Percentiles rank a stretch among this genome's conserved stretches.
Evolutionary conservation across 1,284 basidiomycete species (phyloP).

Genomic region (Cystobasidium slooffiae): DNA sequence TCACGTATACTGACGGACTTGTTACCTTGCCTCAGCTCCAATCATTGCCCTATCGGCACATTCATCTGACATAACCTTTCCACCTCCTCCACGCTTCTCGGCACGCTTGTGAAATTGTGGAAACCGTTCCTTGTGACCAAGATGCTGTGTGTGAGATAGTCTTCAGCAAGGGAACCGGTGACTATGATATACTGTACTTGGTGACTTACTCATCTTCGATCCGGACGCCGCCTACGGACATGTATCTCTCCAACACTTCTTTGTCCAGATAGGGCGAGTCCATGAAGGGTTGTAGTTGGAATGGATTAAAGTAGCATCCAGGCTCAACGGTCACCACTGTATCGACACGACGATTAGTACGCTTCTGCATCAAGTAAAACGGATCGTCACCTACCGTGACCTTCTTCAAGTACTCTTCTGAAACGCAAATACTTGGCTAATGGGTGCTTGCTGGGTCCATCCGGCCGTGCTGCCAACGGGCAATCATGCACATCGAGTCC

Average conservation of each 20-base stretch:
- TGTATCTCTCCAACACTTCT: conserved; percentile 71
- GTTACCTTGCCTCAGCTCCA: neutral
- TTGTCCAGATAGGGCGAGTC: conserved; percentile 72
- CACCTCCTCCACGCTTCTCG: conserved; percentile 34
- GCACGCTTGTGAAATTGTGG: conserved; percentile 50
- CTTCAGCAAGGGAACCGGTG: neutral
- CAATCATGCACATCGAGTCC: conserved; percentile 81
- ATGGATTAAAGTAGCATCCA: conserved; percentile 60
- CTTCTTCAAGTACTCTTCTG: conserved; percentile 68
- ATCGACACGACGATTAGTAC: conserved; percentile 12
- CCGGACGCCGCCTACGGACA: conserved; percentile 79
- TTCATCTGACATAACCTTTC: conserved; percentile 40
- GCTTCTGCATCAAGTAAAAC: neutral
- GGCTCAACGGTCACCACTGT: conserved; percentile 74
- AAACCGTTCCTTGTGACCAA: conserved; percentile 51
- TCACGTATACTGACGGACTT: neutral
- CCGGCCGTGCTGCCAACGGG: conserved; percentile 18
- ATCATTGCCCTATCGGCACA: conserved; percentile 14
- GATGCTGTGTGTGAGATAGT: conserved; percentile 34
- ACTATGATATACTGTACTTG: neutral
- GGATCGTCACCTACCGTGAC: conserved; percentile 57
- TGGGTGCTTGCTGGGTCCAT: conserved; percentile 57
- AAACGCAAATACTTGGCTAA: conserved; percentile 80
- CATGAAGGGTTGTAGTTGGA: conserved; percentile 50
- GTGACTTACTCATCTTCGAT: conserved; percentile 79